Percentiles rank a stretch among this genome's conserved stretches.
phyloP scores from a whole-genome alignment of 371 early-diverging fungal species.

The Umbelopsis sp. region DNA sequence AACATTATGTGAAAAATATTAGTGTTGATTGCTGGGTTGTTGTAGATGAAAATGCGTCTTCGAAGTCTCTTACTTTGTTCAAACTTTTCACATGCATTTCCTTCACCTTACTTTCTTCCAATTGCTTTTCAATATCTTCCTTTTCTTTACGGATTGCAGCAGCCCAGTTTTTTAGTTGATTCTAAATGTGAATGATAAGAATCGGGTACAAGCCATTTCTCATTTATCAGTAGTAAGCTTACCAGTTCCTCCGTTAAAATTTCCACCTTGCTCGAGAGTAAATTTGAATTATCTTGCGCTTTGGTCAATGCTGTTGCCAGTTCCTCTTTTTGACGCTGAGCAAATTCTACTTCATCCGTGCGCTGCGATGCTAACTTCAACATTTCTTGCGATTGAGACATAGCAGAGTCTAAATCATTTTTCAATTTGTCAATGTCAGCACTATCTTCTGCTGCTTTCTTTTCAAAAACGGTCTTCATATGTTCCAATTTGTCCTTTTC shows the following conservation, averaged over 20 bases:
- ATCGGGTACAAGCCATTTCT: not conserved
- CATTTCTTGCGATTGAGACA: not conserved
- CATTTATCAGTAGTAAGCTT: not conserved
- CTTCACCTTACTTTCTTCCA: conserved; percentile 61
- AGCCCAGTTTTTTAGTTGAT: conserved; percentile 22
- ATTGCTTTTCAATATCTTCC: conserved; percentile 37
- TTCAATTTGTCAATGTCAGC: conserved; percentile 22
- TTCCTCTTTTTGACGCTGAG: not conserved
- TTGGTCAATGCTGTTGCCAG: conserved; percentile 24
- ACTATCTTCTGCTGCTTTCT: conserved; percentile 26
- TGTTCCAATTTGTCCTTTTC: conserved; percentile 37
- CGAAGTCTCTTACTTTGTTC: conserved; percentile 51
- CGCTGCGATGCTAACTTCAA: not conserved
- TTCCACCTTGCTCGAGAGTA: not conserved
- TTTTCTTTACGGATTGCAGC: conserved; percentile 21
- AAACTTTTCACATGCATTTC: conserved; percentile 69
- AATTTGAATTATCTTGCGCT: conserved; percentile 15
- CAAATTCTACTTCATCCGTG: not conserved
- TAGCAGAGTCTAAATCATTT: not conserved
- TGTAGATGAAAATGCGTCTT: not conserved
- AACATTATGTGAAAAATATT: too few species aligned
- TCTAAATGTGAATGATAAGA: conserved; percentile 10
- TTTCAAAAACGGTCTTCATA: conserved; percentile 35
- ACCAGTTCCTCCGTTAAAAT: not conserved
- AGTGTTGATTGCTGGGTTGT: not conserved